Base-by-base conservation (phyloP, 768 basidiomycete genomes). In the Suillus fuscotomentosus region DNA sequence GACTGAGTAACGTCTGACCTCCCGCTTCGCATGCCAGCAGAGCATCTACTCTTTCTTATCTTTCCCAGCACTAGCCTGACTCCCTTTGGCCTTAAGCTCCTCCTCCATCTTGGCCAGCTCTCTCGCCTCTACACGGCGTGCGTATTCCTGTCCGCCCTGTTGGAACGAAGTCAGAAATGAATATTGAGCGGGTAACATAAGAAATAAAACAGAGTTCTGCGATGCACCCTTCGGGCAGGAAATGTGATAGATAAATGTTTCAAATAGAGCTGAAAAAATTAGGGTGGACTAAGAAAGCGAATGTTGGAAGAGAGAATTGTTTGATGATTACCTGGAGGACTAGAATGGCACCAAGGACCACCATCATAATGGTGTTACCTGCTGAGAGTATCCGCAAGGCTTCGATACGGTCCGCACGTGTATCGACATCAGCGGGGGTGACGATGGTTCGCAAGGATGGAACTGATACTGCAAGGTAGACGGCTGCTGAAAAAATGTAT, bases 101-200 rank as follows among this genome's bases (percentile, higher is more conserved):
- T 78, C 81, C 48, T 82, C 77, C 34, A 82, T 50, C 59, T 71
- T 76, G 34, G 72, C 73, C 66, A 80, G 68, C 61, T 81, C 81
- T 68, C 69, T 76, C 65, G 73, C 83, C 70, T 91, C 91, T 56
- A 79, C 67, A 36, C 90, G 86, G 65, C 80, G 81, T 36, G 91
- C 91, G 71, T 90, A 95, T 79, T 93, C 94, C 72, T 95, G 93
- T 24, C 94, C 94, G 62, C 86, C 88, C 88, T 95, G 78, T 61
- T n/a, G 64, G 66, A 66, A 55, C 63, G 65, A 53, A 14, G 0
- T 70, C 48, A 69, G 68, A 56, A 39, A 41, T 60, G 27, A 14
- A 47, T 38, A 56, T 60, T 61, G 67, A 59, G 57, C 69, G n/a
- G 43, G 60, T 48, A 45, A 62, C 62, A 53, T 20, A 42, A 54